Evolutionary conservation across 805 yeast species (phyloP).

Genomic region (Candida glaebosa): DNA sequence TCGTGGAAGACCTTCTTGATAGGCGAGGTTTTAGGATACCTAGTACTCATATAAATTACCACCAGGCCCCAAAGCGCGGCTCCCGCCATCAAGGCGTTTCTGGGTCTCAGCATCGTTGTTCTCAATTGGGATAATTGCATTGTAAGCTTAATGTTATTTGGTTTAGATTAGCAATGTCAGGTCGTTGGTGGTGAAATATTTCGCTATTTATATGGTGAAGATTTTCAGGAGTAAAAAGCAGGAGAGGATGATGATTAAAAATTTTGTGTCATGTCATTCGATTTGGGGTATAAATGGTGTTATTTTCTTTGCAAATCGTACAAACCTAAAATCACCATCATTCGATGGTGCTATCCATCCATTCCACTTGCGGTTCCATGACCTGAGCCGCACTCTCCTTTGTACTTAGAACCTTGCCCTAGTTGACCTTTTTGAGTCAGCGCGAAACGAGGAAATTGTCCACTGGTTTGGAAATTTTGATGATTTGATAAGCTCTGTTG

Average conservation of each 20-base stretch:
- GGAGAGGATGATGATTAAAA: background rate
- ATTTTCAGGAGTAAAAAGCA: background rate
- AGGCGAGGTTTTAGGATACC: conserved; percentile 27
- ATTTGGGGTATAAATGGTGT: background rate
- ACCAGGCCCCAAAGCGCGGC: conserved; percentile 30
- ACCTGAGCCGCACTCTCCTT: background rate
- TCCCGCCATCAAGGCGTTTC: conserved; percentile 28
- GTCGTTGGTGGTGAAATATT: too few species aligned
- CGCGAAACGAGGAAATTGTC: too few species aligned
- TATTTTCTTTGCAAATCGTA: background rate
- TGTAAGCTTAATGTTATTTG: background rate
- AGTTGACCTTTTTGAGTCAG: too few species aligned
- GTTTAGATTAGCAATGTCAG: too few species aligned
- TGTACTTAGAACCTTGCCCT: too few species aligned
- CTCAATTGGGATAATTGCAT: background rate
- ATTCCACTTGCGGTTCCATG: background rate
- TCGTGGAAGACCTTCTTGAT: conserved; percentile 27
- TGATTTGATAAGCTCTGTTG: too few species aligned
- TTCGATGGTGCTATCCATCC: background rate
- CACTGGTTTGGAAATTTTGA: too few species aligned
- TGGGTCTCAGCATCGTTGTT: conserved; percentile 12
- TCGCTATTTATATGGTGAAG: background rate
- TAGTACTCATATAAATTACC: conserved; percentile 28
- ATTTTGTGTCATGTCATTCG: background rate
- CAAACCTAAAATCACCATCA: background rate